These are phyloP conservation scores for Hymenoscyphus fructigenus DNA, from an alignment of 2,329 filamentous ascomycete species.

Conservation along the genomic window DNA sequence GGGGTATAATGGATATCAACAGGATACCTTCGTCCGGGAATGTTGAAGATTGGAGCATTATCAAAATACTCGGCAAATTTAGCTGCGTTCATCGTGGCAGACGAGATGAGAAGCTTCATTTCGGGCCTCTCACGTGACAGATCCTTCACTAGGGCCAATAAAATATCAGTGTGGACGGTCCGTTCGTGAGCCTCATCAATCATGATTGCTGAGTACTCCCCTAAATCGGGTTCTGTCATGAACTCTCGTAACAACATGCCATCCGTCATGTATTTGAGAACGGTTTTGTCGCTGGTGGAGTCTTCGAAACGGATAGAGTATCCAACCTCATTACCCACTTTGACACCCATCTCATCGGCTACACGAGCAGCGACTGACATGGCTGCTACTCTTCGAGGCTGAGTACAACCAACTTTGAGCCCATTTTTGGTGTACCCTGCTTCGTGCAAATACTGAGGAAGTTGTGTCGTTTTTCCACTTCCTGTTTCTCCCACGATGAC, in stretches of 20 bases:
- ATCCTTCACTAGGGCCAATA: constrained; percentile 86
- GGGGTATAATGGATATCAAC: constrained; percentile 91
- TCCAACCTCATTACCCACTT: constrained; percentile 87
- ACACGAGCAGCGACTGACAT: constrained; percentile 98
- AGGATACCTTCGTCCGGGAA: constrained; percentile 83
- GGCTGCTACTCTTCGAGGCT: constrained; percentile 90
- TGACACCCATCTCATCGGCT: constrained; percentile 87
- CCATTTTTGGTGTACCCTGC: constrained; percentile 83
- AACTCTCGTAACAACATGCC: constrained; percentile 91
- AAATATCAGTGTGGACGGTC: constrained; percentile 85
- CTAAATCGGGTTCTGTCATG: constrained; percentile 81
- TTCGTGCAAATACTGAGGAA: constrained; percentile 91
- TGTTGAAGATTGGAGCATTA: constrained; percentile 89
- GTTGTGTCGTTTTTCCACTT: constrained; percentile 91
- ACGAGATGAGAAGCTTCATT: constrained; percentile 86
- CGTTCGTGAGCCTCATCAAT: constrained; percentile 97
- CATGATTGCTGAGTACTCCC: constrained; percentile 84
- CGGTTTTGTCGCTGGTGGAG: constrained; percentile 83
- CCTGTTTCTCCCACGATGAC: constrained; percentile 95
- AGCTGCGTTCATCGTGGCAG: constrained; percentile 89
- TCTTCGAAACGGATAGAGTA: constrained; percentile 96
- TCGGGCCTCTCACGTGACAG: constrained; percentile 80
- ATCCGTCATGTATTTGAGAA: constrained; percentile 96
- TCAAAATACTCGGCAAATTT: constrained; percentile 93
- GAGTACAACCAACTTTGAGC: constrained; percentile 87